A percentile compares a stretch with the other conserved stretches of the same genome.
Evolutionary conservation across 2,329 filamentous ascomycete genomes (phyloP).

Genomic region (Zymoseptoria ardabiliae): DNA sequence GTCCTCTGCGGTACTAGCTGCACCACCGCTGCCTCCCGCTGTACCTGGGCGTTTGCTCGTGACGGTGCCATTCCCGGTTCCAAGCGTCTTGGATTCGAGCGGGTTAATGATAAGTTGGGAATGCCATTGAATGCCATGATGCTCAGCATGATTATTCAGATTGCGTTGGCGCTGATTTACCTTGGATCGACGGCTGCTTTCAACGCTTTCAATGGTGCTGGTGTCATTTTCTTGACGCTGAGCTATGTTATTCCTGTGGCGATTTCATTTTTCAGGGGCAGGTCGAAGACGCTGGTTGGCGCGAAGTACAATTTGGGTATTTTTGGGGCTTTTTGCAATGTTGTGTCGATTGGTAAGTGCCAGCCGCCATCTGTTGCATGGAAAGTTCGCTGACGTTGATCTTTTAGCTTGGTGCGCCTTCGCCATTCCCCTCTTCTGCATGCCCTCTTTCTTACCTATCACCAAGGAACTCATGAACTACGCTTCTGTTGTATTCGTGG

Average conservation of each 20-base stretch:
- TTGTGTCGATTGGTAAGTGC: slow-evolving; percentile 57
- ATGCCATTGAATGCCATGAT: slow-evolving; percentile 66
- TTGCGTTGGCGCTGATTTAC: slow-evolving; percentile 59
- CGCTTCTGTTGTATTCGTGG: slow-evolving; percentile 66
- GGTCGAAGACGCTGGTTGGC: slow-evolving; percentile 48
- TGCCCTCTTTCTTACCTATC: slow-evolving; percentile 56
- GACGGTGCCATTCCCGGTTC: slow-evolving; percentile 63
- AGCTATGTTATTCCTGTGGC: slow-evolving; percentile 62
- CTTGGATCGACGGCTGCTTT: slow-evolving; percentile 64
- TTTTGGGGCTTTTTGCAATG: slow-evolving; percentile 55
- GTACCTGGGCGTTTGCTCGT: slow-evolving; percentile 58
- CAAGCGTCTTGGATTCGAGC: slow-evolving; percentile 45
- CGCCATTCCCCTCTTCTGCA: slow-evolving; percentile 64
- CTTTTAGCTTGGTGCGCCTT: slow-evolving; percentile 56
- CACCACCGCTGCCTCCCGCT: slow-evolving; percentile 61
- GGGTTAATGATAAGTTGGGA: slow-evolving; percentile 55
- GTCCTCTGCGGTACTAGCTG: slow-evolving; percentile 62
- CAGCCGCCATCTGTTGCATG: too few relatives aligned
- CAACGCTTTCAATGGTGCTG: slow-evolving; percentile 51
- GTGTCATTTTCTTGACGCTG: slow-evolving; percentile 60
- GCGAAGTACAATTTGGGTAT: slow-evolving; percentile 56
- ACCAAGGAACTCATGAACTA: slow-evolving; percentile 60
- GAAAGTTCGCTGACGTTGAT: slow-evolving; percentile 29
- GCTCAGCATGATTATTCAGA: slow-evolving; percentile 59
- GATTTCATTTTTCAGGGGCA: slow-evolving; percentile 54